Percentiles rank a stretch among this genome's conserved stretches.
phyloP scores from a whole-genome alignment of 805 yeast genomes.

The Cyberlindnera suaveolens region DNA sequence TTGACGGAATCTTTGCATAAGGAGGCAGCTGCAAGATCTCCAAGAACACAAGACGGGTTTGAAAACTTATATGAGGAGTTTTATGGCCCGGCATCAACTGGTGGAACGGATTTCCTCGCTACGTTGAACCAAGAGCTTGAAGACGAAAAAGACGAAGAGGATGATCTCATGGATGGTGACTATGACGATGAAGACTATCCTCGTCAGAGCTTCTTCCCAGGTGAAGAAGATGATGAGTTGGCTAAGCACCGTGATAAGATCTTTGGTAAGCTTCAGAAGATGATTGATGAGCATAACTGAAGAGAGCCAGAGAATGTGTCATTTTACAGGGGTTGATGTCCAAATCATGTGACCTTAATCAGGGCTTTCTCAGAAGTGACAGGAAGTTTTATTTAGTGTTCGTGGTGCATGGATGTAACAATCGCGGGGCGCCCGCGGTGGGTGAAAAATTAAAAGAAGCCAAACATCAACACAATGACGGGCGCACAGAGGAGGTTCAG shows the following conservation, averaged over 20 bases:
- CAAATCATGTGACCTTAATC: background rate
- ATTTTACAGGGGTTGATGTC: background rate
- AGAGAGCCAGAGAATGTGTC: background rate
- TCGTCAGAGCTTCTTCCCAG: constrained; percentile 49
- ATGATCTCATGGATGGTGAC: constrained; percentile 36
- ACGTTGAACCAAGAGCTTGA: constrained; percentile 23
- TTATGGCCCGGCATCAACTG: constrained; percentile 47
- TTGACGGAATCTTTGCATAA: constrained; percentile 12
- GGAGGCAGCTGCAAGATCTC: constrained; percentile 6
- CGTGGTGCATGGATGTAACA: constrained; percentile 8
- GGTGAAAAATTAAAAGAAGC: constrained; percentile 3
- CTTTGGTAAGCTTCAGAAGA: constrained; percentile 47
- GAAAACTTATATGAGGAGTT: constrained; percentile 53
- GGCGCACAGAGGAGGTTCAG: background rate
- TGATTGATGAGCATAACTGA: constrained; percentile 38
- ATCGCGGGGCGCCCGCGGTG: background rate
- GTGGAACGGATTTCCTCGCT: constrained; percentile 35
- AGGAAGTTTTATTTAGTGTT: background rate
- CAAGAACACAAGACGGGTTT: constrained; percentile 19
- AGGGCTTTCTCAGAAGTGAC: constrained; percentile 2
- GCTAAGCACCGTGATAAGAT: constrained; percentile 61
- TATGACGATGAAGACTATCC: constrained; percentile 29
- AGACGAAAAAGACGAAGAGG: constrained; percentile 43
- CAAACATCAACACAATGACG: background rate
- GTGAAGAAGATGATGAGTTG: constrained; percentile 51